Base-by-base conservation (phyloP, 441 rosid species). In the Geranium incanum region DNA sequence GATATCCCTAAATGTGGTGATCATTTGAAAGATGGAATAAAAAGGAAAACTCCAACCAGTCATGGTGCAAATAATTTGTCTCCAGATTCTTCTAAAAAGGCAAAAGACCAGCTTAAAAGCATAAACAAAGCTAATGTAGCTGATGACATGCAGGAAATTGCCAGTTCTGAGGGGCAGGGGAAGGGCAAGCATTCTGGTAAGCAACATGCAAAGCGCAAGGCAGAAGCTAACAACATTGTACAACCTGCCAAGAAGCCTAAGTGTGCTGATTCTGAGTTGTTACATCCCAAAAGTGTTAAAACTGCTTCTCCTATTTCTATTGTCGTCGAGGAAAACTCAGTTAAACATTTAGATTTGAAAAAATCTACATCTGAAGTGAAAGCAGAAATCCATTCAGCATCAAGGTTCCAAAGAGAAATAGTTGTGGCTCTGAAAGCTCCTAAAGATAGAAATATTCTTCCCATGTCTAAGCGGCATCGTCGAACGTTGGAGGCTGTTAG, bases 381-480 rank as follows among this genome's bases (percentile, higher is more conserved):
- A 77, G 84, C 75, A 72, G 83, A 77, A 38, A 63, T 76, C 62
- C 73, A 77, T 78, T 73, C 86, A 72, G 89, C 89, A 69, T 72
- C 81, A 77, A 80, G 79, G 83, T 86, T 89, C 67, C 77, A 74
- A 48, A 73, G 74, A 38, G 72, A 37, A 6, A 77, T 41, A 39
- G 67, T 12, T 36, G 73, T 70, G 66, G 37, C 77, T 52, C 15
- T 33, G 39, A 79, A 78, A 76, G 74, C 71, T 73, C 74, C 85
- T 66, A 87, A 81, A 76, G 89, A 85, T 79, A 93, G 91, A 84
- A 86, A 84, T 69, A 86, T 81, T 67, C 77, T 85, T 41, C 86
- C 93, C 13, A 72, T 82, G 68, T 76, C 86, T 11, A 93, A 91
- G 82, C 84, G 89, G 4, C 87, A 73, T 43, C 84, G 80, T 77